Percentiles rank a stretch among this genome's conserved stretches.
phyloP scores from a whole-genome alignment of 169 alveolate genomes.

The Plasmodium reichenowi region DNA sequence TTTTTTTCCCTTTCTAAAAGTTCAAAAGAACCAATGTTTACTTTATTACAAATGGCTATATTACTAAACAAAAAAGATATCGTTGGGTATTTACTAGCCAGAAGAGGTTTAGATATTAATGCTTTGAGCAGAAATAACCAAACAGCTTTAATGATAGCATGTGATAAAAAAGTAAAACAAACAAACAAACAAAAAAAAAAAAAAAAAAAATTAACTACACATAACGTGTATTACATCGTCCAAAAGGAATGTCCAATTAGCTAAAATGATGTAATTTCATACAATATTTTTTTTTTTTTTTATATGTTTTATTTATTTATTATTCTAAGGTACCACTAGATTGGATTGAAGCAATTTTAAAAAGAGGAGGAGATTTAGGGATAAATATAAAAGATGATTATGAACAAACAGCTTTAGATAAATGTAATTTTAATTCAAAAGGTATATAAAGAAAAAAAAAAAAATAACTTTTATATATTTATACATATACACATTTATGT shows the following conservation, averaged over 20 bases:
- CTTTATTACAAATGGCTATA: constrained; percentile 72
- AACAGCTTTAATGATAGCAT: constrained; percentile 75
- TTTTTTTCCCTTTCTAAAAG: constrained; percentile 3
- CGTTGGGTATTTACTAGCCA: constrained; percentile 70
- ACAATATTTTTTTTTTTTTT: background rate
- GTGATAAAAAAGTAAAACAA: constrained; percentile 47
- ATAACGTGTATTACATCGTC: background rate
- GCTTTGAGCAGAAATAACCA: constrained; percentile 70
- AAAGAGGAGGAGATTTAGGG: constrained; percentile 74
- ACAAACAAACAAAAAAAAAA: background rate
- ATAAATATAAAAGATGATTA: constrained; percentile 68
- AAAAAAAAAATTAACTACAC: background rate
- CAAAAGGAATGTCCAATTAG: too few relatives aligned
- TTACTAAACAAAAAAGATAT: constrained; percentile 49
- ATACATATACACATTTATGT: constrained; percentile 2
- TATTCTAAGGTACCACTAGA: constrained; percentile 60
- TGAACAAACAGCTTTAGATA: constrained; percentile 67
- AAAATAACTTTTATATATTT: background rate
- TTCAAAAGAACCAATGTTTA: constrained; percentile 63
- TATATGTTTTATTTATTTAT: background rate
- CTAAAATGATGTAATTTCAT: too few relatives aligned
- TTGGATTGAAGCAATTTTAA: constrained; percentile 74
- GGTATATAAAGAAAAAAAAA: constrained; percentile 15
- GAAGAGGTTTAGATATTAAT: constrained; percentile 71
- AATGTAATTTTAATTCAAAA: constrained; percentile 56